A percentile compares a stretch with the other conserved stretches of the same genome.
Conservation (phyloP, 2,329 filamentous ascomycete genomes). For the Aspergillus spinulosporus region DNA sequence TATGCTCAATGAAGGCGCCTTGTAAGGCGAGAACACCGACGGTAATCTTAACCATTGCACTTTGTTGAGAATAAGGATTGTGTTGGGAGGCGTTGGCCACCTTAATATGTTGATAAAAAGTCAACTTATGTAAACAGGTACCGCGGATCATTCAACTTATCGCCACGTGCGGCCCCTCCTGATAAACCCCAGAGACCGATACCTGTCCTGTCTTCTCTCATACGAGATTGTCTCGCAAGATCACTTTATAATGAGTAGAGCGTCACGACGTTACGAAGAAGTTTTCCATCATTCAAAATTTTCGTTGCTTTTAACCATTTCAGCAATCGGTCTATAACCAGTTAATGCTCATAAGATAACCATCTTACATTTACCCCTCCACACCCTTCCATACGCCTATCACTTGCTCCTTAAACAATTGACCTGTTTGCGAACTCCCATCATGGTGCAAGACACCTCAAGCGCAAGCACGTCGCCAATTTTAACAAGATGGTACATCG, state of each 20-base stretch:
- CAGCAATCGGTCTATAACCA: background rate
- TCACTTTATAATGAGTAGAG: background rate
- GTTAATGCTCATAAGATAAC: background rate
- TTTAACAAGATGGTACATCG: constrained; percentile 47
- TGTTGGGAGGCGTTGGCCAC: constrained; percentile 12
- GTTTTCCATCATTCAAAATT: background rate
- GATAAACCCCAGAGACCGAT: constrained; percentile 7
- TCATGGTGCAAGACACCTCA: background rate
- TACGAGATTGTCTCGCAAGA: background rate
- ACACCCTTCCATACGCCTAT: background rate
- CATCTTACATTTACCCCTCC: constrained; percentile 1
- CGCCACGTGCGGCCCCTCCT: constrained; percentile 16
- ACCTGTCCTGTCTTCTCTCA: background rate
- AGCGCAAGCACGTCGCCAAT: background rate
- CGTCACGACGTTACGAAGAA: background rate
- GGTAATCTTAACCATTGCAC: constrained; percentile 48
- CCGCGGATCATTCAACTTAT: background rate
- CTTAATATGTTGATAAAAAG: constrained; percentile 5
- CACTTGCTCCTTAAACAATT: background rate
- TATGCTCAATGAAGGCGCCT: constrained; percentile 88
- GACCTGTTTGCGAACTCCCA: too few relatives aligned
- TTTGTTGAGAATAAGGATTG: background rate
- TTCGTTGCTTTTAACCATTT: background rate
- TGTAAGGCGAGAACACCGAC: constrained; percentile 75
- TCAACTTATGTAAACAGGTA: constrained; percentile 10